A percentile compares a stretch with the other conserved stretches of the same genome.
phyloP scores from a whole-genome alignment of 768 basidiomycete genomes.

The Boletales sp. region DNA sequence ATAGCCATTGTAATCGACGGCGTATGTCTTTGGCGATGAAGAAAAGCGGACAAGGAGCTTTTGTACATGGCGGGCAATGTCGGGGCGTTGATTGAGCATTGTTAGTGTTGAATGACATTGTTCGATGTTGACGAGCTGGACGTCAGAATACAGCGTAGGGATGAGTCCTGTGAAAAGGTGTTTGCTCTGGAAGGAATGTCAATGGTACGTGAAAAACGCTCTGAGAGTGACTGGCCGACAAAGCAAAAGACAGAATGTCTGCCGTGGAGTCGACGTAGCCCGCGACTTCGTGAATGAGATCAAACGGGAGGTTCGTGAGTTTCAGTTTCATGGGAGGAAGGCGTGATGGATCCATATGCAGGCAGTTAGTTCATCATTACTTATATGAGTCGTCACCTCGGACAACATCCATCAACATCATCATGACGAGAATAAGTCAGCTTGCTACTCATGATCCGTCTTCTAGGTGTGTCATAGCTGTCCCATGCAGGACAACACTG shows the following conservation, averaged over 20 bases:
- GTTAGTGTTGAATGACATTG: conserved; percentile 63
- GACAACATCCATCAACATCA: too few relatives aligned
- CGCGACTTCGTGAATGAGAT: conserved; percentile 67
- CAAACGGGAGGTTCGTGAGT: conserved; percentile 41
- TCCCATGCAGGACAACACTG: too few relatives aligned
- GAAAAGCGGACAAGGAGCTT: conserved; percentile 46
- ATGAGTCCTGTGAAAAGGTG: conserved; percentile 49
- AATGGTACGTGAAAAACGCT: conserved; percentile 2
- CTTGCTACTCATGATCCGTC: too few relatives aligned
- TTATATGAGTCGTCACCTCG: too few relatives aligned
- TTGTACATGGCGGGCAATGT: conserved; percentile 66
- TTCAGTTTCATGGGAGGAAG: conserved; percentile 6
- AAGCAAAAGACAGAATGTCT: conserved; percentile 56
- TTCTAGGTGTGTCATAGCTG: too few relatives aligned
- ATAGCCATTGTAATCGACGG: conserved; percentile 18
- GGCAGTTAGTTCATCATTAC: too few relatives aligned
- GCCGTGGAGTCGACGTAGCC: conserved; percentile 45
- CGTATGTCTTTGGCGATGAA: conserved; percentile 26
- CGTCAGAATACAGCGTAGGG: conserved; percentile 55
- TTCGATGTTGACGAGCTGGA: conserved; percentile 48
- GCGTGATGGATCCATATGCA: background rate
- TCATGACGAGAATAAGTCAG: too few relatives aligned
- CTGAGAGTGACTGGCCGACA: conserved; percentile 47
- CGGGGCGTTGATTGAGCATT: conserved; percentile 55
- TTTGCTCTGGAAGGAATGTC: conserved; percentile 43